Base-by-base conservation (phyloP, 2,329 filamentous ascomycete genomes). In the Aspergillus pseudotamarii region DNA sequence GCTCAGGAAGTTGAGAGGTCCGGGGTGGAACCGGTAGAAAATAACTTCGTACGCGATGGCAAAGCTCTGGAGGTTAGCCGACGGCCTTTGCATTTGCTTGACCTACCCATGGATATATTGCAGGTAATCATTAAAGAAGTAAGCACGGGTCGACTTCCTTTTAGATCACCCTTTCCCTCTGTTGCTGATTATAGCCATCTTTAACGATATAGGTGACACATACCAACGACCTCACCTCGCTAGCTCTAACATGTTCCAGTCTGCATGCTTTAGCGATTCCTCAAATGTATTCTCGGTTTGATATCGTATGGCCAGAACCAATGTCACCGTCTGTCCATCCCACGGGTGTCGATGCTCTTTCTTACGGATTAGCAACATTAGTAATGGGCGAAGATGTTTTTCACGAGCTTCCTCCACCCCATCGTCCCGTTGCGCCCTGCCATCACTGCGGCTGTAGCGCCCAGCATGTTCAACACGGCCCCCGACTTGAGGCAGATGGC, bases 271-370 rank as follows among this genome's bases (percentile, higher is more conserved):
- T 95, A 60, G 87, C 91, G 0, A 88, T 92, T 28, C 91, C 92
- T 21, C 88, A 89, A 70, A 93, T 95, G 68, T 95, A 95, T 79
- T 91, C 90, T 21, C 87, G 91, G 64, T 95, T 95, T 77, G 92
- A 95, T 73, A 95, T 95, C 67, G 90, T 94, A 48, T 95, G 92
- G 92, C 92, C 92, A 0, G 91, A 94, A 72, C 87, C 86, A 36
- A 85, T 86, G 66, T 82, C 85, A 9, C 83, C 87, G 10, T 82
- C 85, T 2, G 87, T 91, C 69, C 88, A 89, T 59, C 84, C 89
- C 50, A 88, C 88, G 46, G 90, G 89, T 62, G 91, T 95, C 34
- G 91, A 95, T 79, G 91, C 92, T 45, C 85, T 95, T 53, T 94
- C 91, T 0, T 94, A 93, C 74, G 92, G 92, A 6, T 82, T 95